These are phyloP conservation scores for Aspergillus sclerotialis DNA, from an alignment of 2,329 filamentous ascomycete genomes.

Conservation along the genomic window DNA sequence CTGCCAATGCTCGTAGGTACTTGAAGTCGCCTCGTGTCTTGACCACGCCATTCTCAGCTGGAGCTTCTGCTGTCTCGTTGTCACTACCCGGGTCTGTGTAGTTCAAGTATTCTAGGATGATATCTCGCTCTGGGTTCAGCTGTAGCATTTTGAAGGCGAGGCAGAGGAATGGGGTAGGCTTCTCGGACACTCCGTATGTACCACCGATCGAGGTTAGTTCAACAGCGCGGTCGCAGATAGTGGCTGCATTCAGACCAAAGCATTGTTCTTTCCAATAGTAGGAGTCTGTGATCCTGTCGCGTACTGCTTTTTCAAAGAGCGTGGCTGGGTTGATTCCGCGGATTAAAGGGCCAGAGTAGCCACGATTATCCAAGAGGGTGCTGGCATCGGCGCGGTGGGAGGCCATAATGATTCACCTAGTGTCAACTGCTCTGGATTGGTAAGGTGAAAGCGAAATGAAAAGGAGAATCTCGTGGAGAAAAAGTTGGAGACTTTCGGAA, in stretches of 20 bases:
- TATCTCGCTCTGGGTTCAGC: slow-evolving; percentile 69
- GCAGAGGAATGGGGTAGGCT: slow-evolving; percentile 84
- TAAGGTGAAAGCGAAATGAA: slow-evolving; percentile 4
- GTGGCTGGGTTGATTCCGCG: slow-evolving; percentile 92
- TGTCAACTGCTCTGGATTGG: slow-evolving; percentile 4
- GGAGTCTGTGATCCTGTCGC: slow-evolving; percentile 88
- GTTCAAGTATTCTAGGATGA: slow-evolving; percentile 72
- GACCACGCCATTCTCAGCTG: slow-evolving; percentile 20
- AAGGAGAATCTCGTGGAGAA: neutral
- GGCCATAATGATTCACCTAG: too few species aligned
- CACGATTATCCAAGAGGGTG: slow-evolving; percentile 79
- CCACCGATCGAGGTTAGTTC: slow-evolving; percentile 80
- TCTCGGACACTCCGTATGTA: slow-evolving; percentile 75
- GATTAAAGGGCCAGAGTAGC: slow-evolving; percentile 66
- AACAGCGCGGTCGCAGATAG: slow-evolving; percentile 79
- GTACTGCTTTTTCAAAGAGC: slow-evolving; percentile 90
- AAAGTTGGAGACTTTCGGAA: slow-evolving; percentile 4
- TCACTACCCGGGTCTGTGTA: slow-evolving; percentile 65
- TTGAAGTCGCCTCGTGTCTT: slow-evolving; percentile 47
- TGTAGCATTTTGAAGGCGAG: slow-evolving; percentile 92
- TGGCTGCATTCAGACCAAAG: slow-evolving; percentile 80
- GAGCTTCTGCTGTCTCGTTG: slow-evolving; percentile 18
- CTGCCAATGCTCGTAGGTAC: slow-evolving; percentile 81
- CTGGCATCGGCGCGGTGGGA: slow-evolving; percentile 70
- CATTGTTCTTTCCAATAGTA: slow-evolving; percentile 99